phyloP scores from a whole-genome alignment of 2,329 filamentous ascomycete genomes.

The Xylariaceae sp. region DNA sequence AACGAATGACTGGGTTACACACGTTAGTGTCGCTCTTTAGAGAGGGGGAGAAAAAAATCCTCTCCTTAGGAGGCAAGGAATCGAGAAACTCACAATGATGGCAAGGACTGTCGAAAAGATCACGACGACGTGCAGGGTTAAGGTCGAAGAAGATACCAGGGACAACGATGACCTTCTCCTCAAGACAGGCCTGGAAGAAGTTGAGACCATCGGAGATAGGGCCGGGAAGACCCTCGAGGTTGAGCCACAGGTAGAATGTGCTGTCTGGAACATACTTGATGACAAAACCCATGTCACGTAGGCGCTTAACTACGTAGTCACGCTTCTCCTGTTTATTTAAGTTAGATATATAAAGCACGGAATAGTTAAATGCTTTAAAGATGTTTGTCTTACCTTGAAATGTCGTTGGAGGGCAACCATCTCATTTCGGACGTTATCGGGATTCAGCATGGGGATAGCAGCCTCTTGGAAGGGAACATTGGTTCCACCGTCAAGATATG shows the following conservation, averaged over 20 bases:
- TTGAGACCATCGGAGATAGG: slow-evolving; percentile 88
- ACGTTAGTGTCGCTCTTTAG: slow-evolving; percentile 3
- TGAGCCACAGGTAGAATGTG: slow-evolving; percentile 86
- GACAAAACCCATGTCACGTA: slow-evolving; percentile 81
- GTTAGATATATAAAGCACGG: neutral
- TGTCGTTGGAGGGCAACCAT: slow-evolving; percentile 87
- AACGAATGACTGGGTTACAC: slow-evolving; percentile 58
- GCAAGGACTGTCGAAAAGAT: slow-evolving; percentile 91
- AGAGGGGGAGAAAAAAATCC: neutral
- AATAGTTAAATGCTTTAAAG: slow-evolving; percentile 23
- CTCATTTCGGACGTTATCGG: slow-evolving; percentile 71
- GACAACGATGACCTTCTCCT: slow-evolving; percentile 94
- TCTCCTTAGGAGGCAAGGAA: neutral
- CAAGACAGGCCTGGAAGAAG: slow-evolving; percentile 91
- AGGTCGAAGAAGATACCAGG: slow-evolving; percentile 98
- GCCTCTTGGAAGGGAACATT: slow-evolving; percentile 96
- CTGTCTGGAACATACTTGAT: slow-evolving; percentile 82
- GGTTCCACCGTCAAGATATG: slow-evolving; percentile 90
- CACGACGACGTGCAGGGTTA: slow-evolving; percentile 83
- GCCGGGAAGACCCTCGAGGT: slow-evolving; percentile 65
- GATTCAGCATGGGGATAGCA: slow-evolving; percentile 89
- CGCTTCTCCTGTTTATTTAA: slow-evolving; percentile 63
- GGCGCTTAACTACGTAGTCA: slow-evolving; percentile 78
- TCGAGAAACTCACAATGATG: slow-evolving; percentile 59
- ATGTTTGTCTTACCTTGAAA: slow-evolving; percentile 70